Base-by-base conservation (phyloP, 2,329 filamentous ascomycete species). In the Clarireedia monteithiana region DNA sequence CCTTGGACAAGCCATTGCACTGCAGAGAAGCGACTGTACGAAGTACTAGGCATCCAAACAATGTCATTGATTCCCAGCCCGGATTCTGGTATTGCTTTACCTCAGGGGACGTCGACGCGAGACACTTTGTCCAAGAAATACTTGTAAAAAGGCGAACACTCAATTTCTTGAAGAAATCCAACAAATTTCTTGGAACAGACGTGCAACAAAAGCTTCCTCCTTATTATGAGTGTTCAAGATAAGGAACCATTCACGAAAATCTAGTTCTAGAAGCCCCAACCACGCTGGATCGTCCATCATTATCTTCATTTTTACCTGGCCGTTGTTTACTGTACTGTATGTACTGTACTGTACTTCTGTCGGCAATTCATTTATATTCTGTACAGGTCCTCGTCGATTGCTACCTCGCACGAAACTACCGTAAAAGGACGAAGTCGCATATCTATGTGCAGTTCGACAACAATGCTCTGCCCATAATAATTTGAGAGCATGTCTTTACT, bases 131-230 rank as follows among this genome's bases (percentile, higher is more conserved):
- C 9, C 30, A 34, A 34, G 30, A 20, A 20, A 34, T 34, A 34
- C 30, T 5, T 9, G n/a, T 24, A 50, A 6, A 15, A 42, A 40
- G 2, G n/a, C 10, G 12, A 20, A 17, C 3, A 6, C 9, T 34
- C 30, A 17, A 51, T 51, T 27, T 20, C 24, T 12, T 12, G 44
- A 17, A 23, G n/a, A 26, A 10, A 26, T 50, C 53, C 46, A 44
- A 50, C 27, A 45, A 55, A 50, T 34, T 44, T 34, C 45, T 54
- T 54, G 52, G 45, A 54, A 50, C 52, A 54, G 52, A 50, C 38
- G 45, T 54, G 52, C 52, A 54, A 49, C 52, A 49, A 36, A 48
- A 34, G 20, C 20, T 6, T 12, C 20, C 6, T 12, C 17, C n/a
- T 45, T 45, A 24, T 14, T 45, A 12, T 45, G 42, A 24, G 2